Base-by-base conservation (phyloP, 2,329 filamentous ascomycete species). In the Nothophoma quercina region DNA sequence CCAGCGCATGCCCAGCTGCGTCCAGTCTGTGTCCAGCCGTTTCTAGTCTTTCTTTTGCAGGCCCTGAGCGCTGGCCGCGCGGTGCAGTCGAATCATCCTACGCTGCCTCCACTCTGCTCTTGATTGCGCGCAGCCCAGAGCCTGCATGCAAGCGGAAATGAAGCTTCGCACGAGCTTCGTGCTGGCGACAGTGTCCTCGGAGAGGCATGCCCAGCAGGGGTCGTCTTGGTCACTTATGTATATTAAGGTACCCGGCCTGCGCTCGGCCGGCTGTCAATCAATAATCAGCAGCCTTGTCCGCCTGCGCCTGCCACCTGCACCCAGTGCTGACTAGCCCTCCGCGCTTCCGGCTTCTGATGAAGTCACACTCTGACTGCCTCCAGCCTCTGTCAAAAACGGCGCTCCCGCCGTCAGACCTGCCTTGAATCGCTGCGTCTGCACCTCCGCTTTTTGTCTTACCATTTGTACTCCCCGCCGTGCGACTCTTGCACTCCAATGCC, bases 221-320 rank as follows among this genome's bases (percentile, higher is more conserved):
- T 26, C 9, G 15, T 21, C 38, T 18, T 19, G 9, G 33, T 15
- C n/a, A 3, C 13, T 26, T 18, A 30, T 36, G 53, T 62, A 39
- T 56, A 68, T 63, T 59, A 67, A 69, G 57, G 61, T 66, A 66
- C 62, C 64, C 58, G 51, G 32, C 41, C 43, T 54, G 44, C 50
- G 10, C 30, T 48, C 38, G 49, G 36, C 36, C 35, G 16, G 5
- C 13, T 22, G 30, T 30, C 36, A 23, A 30, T 28, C 26, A 22
- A 30, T 6, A 15, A 7, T 60, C 55, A 47, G 59, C 50, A 60
- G 58, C 58, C 55, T 58, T 48, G 54, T 48, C 54, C 44, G 55
- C 54, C 55, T 51, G 56, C 44, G 55, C 54, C 55, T 51, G 56
- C 59, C 39, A 59, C 60, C 62, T 67, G 64, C 33, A 25, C 25